These are phyloP conservation scores for Solanum hybrid DNA, from an alignment of 305 asterid genomes.

Conservation along the genomic window DNA sequence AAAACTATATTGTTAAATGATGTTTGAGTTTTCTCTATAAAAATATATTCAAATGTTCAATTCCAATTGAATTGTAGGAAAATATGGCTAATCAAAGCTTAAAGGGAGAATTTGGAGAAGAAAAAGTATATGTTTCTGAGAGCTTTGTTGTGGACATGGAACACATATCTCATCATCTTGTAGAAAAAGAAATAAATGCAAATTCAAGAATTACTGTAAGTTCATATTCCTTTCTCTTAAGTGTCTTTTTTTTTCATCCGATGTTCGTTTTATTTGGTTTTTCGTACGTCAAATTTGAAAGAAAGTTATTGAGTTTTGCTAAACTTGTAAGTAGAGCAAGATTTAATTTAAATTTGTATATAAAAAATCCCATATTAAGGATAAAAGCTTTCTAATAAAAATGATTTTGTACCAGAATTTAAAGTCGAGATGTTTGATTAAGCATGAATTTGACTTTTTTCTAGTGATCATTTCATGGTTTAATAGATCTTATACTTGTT, in stretches of 20 bases:
- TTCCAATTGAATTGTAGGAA: background rate
- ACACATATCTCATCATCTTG: constrained; percentile 37
- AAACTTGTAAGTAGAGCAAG: background rate
- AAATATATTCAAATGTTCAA: background rate
- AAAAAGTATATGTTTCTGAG: background rate
- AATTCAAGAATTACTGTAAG: constrained; percentile 58
- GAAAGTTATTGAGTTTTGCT: background rate
- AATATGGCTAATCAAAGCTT: background rate
- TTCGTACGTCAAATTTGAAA: background rate
- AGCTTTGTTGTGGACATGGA: constrained; percentile 33
- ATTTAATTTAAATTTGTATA: background rate
- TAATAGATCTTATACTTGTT: background rate
- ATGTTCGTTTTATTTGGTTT: too few species aligned
- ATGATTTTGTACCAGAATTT: background rate
- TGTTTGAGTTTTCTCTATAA: background rate
- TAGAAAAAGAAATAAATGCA: constrained; percentile 34
- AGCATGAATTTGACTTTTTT: background rate
- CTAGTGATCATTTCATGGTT: background rate
- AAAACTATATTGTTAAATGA: background rate
- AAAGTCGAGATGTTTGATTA: background rate
- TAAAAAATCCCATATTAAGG: background rate
- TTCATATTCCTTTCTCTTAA: background rate
- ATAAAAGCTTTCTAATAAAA: background rate
- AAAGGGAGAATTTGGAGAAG: background rate
- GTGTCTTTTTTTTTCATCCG: background rate